phyloP scores from a whole-genome alignment of 306 rosid species.

The Fragaria vesca region DNA sequence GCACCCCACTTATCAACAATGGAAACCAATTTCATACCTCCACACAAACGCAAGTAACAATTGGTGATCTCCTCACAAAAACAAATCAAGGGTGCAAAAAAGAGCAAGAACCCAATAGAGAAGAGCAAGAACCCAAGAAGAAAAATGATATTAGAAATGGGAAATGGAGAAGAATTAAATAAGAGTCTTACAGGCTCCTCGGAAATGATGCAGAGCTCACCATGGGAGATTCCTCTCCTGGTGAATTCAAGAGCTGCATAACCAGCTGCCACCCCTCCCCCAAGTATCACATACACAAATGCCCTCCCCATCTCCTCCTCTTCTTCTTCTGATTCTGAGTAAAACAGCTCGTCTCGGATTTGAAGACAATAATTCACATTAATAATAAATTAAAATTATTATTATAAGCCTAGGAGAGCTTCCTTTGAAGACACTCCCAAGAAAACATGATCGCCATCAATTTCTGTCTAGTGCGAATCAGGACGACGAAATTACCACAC shows the following conservation, averaged over 20 bases:
- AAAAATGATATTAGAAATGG: background rate
- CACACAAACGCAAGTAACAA: no score
- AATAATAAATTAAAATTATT: background rate
- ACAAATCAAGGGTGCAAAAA: background rate
- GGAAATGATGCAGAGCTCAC: constrained; percentile 97
- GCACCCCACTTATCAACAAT: background rate
- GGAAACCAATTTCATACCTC: no score
- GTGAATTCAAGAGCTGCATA: constrained; percentile 95
- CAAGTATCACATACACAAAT: constrained; percentile 88
- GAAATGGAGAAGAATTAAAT: background rate
- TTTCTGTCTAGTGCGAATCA: background rate
- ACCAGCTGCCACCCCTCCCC: constrained; percentile 99
- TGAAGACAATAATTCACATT: no score
- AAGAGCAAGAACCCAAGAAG: background rate
- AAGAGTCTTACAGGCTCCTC: constrained; percentile 64
- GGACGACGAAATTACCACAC: background rate
- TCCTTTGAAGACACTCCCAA: constrained; percentile 9
- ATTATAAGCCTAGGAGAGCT: constrained; percentile 6
- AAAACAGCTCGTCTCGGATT: background rate
- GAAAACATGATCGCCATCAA: background rate
- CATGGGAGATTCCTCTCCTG: constrained; percentile 65
- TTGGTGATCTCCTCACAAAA: background rate
- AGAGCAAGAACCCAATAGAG: constrained; percentile 3
- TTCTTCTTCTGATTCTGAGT: background rate
- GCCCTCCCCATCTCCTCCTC: constrained; percentile 75